Conservation (phyloP, 2,329 filamentous ascomycete species). For the Cladorrhinum sp. region DNA sequence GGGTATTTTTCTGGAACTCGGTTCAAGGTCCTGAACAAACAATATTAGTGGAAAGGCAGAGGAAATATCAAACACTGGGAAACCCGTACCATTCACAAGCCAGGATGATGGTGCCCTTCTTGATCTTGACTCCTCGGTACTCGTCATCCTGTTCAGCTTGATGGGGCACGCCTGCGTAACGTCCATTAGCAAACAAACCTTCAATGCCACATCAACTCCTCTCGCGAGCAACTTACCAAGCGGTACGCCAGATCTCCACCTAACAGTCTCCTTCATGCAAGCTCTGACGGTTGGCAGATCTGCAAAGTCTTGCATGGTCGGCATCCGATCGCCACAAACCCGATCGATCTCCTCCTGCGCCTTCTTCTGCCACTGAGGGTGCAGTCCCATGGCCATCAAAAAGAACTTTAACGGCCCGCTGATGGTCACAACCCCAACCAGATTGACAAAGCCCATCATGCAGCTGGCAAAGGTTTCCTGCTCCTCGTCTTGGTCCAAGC, state of each 20-base stretch:
- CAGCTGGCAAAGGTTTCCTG: constrained; percentile 48
- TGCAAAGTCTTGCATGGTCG: constrained; percentile 47
- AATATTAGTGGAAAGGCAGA: no score
- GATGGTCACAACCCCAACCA: constrained; percentile 50
- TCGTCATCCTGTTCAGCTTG: constrained; percentile 47
- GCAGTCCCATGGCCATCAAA: constrained; percentile 50
- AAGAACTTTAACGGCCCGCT: constrained; percentile 50
- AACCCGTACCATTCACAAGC: constrained; percentile 53
- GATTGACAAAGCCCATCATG: constrained; percentile 51
- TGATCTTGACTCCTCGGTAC: constrained; percentile 45
- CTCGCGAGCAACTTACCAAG: constrained; percentile 37
- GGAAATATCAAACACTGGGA: constrained; percentile 15
- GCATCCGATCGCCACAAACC: constrained; percentile 53
- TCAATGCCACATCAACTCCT: neutral
- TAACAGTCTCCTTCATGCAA: constrained; percentile 56
- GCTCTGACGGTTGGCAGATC: constrained; percentile 52
- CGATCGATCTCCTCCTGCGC: constrained; percentile 57
- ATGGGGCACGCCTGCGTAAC: constrained; percentile 43
- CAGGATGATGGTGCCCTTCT: constrained; percentile 47
- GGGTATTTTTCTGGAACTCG: constrained; percentile 58
- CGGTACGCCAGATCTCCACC: constrained; percentile 56
- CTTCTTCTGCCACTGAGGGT: constrained; percentile 51
- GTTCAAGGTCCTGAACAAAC: constrained; percentile 48
- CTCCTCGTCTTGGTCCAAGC: constrained; percentile 40
- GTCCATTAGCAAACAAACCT: neutral